These are phyloP conservation scores for Quercus mongolica DNA, from an alignment of 306 rosid species.

Conservation along the genomic window DNA sequence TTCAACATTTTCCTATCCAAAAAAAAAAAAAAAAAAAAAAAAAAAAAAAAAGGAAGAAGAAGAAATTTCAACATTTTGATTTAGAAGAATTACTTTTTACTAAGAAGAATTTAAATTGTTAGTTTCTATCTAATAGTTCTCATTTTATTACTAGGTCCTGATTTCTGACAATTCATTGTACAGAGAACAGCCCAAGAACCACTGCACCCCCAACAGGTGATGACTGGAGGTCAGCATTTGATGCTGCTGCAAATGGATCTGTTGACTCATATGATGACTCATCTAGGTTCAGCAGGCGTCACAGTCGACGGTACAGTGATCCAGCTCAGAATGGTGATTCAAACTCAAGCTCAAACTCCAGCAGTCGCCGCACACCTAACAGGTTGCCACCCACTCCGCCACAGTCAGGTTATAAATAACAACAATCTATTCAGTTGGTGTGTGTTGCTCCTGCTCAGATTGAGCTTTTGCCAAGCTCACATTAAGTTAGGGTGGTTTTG, in stretches of 20 bases:
- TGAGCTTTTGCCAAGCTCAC: slow-evolving; percentile 20
- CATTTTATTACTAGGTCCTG: not conserved
- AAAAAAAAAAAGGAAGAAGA: no score
- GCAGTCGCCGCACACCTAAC: slow-evolving; percentile 49
- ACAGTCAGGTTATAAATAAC: slow-evolving; percentile 25
- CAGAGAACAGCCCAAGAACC: slow-evolving; percentile 47
- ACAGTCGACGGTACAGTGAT: slow-evolving; percentile 50
- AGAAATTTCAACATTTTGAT: no score
- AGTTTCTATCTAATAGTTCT: no score
- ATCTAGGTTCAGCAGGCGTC: slow-evolving; percentile 48
- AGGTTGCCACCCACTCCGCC: slow-evolving; percentile 58
- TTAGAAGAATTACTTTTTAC: no score
- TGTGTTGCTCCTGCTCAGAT: slow-evolving; percentile 16
- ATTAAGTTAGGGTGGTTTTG: slow-evolving; percentile 22
- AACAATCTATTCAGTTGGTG: slow-evolving; percentile 19
- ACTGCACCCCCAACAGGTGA: slow-evolving; percentile 34
- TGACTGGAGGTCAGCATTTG: slow-evolving; percentile 62
- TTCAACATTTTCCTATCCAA: no score
- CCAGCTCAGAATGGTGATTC: slow-evolving; percentile 53
- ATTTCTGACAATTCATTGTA: slow-evolving; percentile 10
- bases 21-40: no score
- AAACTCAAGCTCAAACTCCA: slow-evolving; percentile 37
- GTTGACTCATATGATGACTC: slow-evolving; percentile 16
- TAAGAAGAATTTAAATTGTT: no score
- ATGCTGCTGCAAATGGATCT: slow-evolving; percentile 54